These are phyloP conservation scores for Mallotus japonicus DNA, from an alignment of 441 rosid genomes.

Conservation along the genomic window DNA sequence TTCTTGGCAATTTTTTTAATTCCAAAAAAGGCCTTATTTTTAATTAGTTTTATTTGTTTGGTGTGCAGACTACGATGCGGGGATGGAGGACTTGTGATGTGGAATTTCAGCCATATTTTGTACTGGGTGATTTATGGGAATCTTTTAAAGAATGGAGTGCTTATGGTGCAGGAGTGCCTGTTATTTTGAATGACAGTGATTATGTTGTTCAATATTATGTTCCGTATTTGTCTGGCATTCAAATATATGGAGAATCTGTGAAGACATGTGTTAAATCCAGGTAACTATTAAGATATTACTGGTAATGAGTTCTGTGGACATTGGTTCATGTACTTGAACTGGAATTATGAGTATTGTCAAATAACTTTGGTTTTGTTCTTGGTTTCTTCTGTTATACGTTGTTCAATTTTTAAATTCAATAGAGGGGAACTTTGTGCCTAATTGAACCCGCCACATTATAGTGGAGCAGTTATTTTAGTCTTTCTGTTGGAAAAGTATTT, in stretches of 20 bases:
- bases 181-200: slow-evolving; percentile 55
- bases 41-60: no score
- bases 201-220: slow-evolving; percentile 73
- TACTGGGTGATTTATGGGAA: slow-evolving; percentile 78
- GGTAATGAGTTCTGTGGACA: not conserved
- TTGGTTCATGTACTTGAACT: no score
- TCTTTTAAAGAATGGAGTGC: slow-evolving; percentile 84
- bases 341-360: no score
- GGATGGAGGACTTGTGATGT: slow-evolving; percentile 42
- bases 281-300: slow-evolving; percentile 25
- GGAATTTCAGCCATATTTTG: slow-evolving; percentile 54
- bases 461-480: not conserved
- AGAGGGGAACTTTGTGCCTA: not conserved
- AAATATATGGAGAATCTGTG: slow-evolving; percentile 44
- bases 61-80: slow-evolving; percentile 43
- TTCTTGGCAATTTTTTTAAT: no score
- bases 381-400: not conserved
- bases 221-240: slow-evolving; percentile 71
- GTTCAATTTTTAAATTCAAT: not conserved
- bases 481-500: not conserved
- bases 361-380: not conserved
- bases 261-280: slow-evolving; percentile 41
- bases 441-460: not conserved
- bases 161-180: slow-evolving; percentile 76
- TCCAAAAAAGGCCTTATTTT: no score